Conservation (phyloP, 83 land plant species). For the Isoetes engelmannii region DNA sequence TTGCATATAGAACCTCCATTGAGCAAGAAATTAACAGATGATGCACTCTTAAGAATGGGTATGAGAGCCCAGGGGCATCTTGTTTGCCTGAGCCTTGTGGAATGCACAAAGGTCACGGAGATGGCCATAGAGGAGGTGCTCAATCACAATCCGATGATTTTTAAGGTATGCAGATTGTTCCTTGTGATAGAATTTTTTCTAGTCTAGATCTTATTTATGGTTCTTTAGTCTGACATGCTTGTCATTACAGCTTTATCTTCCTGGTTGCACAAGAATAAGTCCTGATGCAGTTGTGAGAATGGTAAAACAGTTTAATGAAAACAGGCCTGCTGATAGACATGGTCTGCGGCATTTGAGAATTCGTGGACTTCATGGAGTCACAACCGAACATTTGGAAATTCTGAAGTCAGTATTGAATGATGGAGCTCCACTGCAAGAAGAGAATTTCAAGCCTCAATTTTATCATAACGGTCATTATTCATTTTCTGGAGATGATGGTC, state of each 20-base stretch:
- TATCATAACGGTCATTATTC: constrained; percentile 15
- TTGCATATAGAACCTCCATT: not conserved
- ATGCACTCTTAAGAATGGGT: constrained; percentile 33
- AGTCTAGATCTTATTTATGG: not conserved
- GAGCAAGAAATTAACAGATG: constrained; percentile 4
- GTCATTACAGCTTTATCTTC: constrained; percentile 46
- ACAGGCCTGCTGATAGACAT: constrained; percentile 9
- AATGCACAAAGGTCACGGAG: constrained; percentile 48
- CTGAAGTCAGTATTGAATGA: constrained; percentile 27
- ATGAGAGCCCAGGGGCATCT: constrained; percentile 42
- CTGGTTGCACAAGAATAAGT: constrained; percentile 57
- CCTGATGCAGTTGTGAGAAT: constrained; percentile 44
- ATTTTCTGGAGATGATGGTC: constrained; percentile 12
- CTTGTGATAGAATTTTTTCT: not conserved
- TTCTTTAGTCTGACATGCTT: not conserved
- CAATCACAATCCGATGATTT: constrained; percentile 41
- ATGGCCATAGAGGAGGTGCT: constrained; percentile 38
- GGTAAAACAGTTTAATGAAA: constrained; percentile 32
- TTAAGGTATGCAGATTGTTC: constrained; percentile 32
- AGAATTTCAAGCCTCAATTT: constrained; percentile 7
- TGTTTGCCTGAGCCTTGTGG: constrained; percentile 36
- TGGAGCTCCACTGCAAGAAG: not conserved
- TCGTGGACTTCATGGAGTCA: constrained; percentile 40
- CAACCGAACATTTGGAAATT: constrained; percentile 31
- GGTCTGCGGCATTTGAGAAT: constrained; percentile 36